These are phyloP conservation scores for Bonia amplexicaulis DNA, from an alignment of 176 grass and related monocot species.

Conservation along the genomic window DNA sequence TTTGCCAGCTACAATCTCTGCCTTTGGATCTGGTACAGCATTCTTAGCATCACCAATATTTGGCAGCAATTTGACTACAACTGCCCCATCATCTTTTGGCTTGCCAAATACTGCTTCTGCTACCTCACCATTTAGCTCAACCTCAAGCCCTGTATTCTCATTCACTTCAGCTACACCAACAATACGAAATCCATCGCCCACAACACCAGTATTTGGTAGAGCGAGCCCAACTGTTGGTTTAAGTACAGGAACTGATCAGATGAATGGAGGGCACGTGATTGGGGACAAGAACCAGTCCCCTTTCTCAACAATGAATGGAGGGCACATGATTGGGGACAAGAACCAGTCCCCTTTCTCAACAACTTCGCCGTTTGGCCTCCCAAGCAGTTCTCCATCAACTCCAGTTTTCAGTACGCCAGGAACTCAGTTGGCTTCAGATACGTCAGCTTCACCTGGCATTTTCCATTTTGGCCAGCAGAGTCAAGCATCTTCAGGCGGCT, in stretches of 20 bases:
- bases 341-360: conserved; percentile 6
- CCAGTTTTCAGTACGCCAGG: conserved; percentile 1
- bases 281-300: conserved; percentile 3
- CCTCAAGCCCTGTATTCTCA: conserved; percentile 17
- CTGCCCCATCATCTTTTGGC: conserved; percentile 9
- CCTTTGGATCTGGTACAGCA: neutral
- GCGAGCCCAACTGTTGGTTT: neutral
- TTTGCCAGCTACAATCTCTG: neutral
- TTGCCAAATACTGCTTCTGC: neutral
- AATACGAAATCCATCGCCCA: conserved; percentile 19
- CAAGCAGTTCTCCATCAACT: conserved; percentile 19
- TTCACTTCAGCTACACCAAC: conserved; percentile 23
- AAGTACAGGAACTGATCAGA: conserved; percentile 4
- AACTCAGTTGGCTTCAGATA: conserved; percentile 21
- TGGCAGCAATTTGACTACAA: conserved; percentile 10
- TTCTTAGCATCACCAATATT: conserved; percentile 8
- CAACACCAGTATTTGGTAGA: conserved; percentile 21
- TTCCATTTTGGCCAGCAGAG: conserved; percentile 39
- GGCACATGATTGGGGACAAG: neutral
- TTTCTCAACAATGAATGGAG: conserved; percentile 4
- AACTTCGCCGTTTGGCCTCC: neutral
- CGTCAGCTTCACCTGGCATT: conserved; percentile 3
- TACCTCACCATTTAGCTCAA: conserved; percentile 5
- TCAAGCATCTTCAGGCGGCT: conserved; percentile 36
- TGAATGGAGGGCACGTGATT: conserved; percentile 5